A percentile compares a stretch with the other conserved stretches of the same genome.
Evolutionary conservation across 192 early-diverging fungal genomes (phyloP).

Genomic region (Rhizoclosmatium globosum): DNA sequence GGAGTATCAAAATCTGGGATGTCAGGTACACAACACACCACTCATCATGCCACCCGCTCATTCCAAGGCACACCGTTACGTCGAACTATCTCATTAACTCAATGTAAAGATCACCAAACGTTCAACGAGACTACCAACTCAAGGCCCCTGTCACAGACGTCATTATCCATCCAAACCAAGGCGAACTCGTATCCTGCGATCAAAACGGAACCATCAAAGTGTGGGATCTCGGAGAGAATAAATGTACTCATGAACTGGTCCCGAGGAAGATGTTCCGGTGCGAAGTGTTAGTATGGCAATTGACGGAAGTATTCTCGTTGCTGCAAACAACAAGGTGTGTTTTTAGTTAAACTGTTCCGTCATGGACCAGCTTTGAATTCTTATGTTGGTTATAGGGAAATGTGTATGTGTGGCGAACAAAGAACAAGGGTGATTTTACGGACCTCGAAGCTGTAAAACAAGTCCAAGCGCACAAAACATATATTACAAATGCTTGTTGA

Average conservation of each 20-base stretch:
- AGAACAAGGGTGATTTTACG: conserved; percentile 51
- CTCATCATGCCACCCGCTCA: no score
- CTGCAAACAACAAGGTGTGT: conserved; percentile 84
- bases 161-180: conserved; percentile 71
- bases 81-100: no score
- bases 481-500: conserved; percentile 85
- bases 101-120: conserved; percentile 54
- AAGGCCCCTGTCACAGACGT: conserved; percentile 67
- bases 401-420: conserved; percentile 66
- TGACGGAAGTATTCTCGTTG: conserved; percentile 82
- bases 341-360: neutral
- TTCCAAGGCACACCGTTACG: no score
- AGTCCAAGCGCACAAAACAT: conserved; percentile 81
- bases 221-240: conserved; percentile 68
- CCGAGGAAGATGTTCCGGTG: conserved; percentile 82
- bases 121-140: conserved; percentile 66
- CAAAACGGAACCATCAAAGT: conserved; percentile 64
- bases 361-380: neutral
- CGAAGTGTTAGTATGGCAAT: conserved; percentile 83
- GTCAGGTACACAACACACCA: conserved; percentile 42
- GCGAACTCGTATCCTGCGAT: conserved; percentile 68
- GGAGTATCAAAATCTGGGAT: conserved; percentile 71
- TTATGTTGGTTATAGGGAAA: conserved; percentile 59
- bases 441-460: conserved; percentile 75
- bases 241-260: conserved; percentile 69